phyloP scores from a whole-genome alignment of 805 yeast species.

The Pichia sporocuriosa region DNA sequence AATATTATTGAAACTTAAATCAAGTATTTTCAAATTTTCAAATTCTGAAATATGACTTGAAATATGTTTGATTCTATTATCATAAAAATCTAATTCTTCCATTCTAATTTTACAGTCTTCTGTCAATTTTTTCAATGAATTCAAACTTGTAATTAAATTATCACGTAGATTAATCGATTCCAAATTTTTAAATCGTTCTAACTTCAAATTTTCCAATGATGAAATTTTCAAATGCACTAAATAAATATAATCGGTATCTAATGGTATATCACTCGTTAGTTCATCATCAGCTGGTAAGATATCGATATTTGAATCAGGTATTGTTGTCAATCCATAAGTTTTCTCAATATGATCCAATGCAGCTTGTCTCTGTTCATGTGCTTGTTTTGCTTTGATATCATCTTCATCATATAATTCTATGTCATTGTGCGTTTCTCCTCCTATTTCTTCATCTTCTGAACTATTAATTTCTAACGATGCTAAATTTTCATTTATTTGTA shows the following conservation, averaged over 20 bases:
- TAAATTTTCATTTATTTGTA: neutral
- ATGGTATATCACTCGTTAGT: constrained; percentile 47
- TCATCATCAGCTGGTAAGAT: constrained; percentile 64
- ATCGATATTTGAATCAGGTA: constrained; percentile 41
- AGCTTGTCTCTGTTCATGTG: constrained; percentile 5
- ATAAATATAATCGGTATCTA: constrained; percentile 56
- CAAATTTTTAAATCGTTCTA: constrained; percentile 50
- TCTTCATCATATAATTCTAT: constrained; percentile 15
- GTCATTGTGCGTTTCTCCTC: constrained; percentile 6
- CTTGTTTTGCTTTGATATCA: constrained; percentile 2
- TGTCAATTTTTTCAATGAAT: constrained; percentile 53
- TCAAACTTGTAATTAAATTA: constrained; percentile 69
- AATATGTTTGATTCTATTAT: constrained; percentile 84
- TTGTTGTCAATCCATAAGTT: constrained; percentile 26
- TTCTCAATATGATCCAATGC: constrained; percentile 18
- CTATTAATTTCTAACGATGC: neutral
- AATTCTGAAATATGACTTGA: constrained; percentile 62
- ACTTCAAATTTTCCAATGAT: constrained; percentile 53
- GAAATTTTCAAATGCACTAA: constrained; percentile 64
- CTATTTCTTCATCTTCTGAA: constrained; percentile 5
- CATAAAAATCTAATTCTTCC: constrained; percentile 83
- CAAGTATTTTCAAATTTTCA: constrained; percentile 51
- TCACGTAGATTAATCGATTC: constrained; percentile 71
- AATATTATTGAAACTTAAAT: constrained; percentile 85
- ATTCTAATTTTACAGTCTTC: constrained; percentile 40